Evolutionary conservation across 495 filamentous ascomycete species (phyloP).

Genomic region (Neurospora sp.): DNA sequence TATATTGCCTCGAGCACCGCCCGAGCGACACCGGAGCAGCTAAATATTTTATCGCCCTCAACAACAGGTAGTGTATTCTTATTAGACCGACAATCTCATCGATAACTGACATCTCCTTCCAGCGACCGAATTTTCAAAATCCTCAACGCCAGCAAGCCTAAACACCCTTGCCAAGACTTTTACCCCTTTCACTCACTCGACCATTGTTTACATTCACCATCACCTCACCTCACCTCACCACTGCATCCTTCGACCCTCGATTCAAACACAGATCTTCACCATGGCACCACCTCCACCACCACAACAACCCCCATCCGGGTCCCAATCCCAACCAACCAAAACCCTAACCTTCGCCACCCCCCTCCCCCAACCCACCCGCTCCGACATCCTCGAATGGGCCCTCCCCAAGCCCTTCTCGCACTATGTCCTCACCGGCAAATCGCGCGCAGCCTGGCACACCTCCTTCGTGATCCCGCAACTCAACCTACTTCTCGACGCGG

Average conservation of each 20-base stretch:
- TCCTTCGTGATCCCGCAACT: constrained; percentile 31
- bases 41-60: not conserved
- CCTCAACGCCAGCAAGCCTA: not conserved
- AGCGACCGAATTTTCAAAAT: not conserved
- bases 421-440: constrained; percentile 25
- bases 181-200: not conserved
- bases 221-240: not conserved
- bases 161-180: not conserved
- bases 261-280: not conserved
- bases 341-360: constrained; percentile 21
- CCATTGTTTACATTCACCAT: not conserved
- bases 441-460: constrained; percentile 33
- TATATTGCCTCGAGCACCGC: not conserved
- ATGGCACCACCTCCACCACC: not conserved
- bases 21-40: not conserved
- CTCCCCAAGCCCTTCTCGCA: constrained; percentile 27
- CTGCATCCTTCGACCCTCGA: not conserved
- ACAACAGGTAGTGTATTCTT: not conserved
- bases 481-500: constrained; percentile 29
- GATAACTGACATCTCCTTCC: not conserved
- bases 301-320: not conserved
- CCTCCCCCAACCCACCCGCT: constrained; percentile 24
- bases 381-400: constrained; percentile 26
- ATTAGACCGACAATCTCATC: not conserved
- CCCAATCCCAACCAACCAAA: not conserved